Percentiles rank a stretch among this genome's conserved stretches.
phyloP scores from a whole-genome alignment of 148 eudicot genomes.

The Salicornia ramosissima region DNA sequence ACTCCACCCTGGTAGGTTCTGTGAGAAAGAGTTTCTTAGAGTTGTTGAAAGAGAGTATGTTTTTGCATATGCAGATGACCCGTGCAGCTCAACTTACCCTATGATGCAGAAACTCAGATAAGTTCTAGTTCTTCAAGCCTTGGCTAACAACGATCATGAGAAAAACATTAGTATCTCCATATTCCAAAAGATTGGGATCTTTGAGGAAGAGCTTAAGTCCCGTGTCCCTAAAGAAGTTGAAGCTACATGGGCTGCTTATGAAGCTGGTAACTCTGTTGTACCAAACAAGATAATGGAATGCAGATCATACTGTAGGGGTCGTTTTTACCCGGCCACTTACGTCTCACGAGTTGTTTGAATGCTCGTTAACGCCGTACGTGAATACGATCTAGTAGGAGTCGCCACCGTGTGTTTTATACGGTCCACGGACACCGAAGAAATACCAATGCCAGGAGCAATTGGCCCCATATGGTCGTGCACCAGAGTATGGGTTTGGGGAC shows the following conservation, averaged over 20 bases:
- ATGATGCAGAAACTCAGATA: constrained; percentile 65
- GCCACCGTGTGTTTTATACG: no score
- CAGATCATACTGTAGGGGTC: constrained; percentile 66
- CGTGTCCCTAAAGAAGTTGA: constrained; percentile 65
- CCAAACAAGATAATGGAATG: constrained; percentile 69
- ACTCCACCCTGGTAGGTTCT: constrained; percentile 73
- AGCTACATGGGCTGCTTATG: constrained; percentile 39
- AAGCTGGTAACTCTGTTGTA: constrained; percentile 39
- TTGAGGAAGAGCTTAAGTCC: constrained; percentile 59
- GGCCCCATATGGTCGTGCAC: no score
- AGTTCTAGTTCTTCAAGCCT: constrained; percentile 51
- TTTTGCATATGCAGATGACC: constrained; percentile 67
- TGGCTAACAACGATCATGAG: constrained; percentile 57
- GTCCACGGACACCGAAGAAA: no score
- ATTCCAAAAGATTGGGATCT: constrained; percentile 66
- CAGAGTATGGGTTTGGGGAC: no score
- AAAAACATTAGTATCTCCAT: constrained; percentile 52
- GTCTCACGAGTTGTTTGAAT: no score
- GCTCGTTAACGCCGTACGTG: no score
- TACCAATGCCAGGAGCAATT: no score
- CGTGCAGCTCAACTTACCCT: constrained; percentile 62
- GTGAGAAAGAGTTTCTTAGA: constrained; percentile 63
- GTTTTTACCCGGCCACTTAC: no score
- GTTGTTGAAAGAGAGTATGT: constrained; percentile 73
- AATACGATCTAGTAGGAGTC: no score